Evolutionary conservation across 2,329 filamentous ascomycete genomes (phyloP).

Genomic region (Neoarthrinium moseri): DNA sequence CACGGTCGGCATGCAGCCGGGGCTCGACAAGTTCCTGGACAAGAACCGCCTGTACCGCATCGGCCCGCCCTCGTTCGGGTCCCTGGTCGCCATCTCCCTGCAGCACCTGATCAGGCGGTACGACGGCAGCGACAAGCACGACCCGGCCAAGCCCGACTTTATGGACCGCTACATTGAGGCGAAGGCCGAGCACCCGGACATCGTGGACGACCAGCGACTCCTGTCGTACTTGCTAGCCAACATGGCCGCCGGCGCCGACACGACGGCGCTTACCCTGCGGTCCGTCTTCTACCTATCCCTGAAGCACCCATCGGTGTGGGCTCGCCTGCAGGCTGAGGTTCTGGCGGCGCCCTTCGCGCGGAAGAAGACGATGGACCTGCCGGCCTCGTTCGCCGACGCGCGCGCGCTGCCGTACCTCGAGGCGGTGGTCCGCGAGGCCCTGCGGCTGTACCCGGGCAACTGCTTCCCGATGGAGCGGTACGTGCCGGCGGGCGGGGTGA

Average conservation of each 20-base stretch:
- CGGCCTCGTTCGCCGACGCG: constrained; percentile 10
- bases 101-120: constrained; percentile 4
- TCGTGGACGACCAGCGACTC: constrained; percentile 26
- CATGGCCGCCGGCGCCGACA: constrained; percentile 12
- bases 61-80: constrained; percentile 4
- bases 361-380: constrained; percentile 3
- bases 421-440: constrained; percentile 43
- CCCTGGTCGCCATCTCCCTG: background rate
- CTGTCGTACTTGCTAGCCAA: constrained; percentile 20
- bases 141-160: constrained; percentile 12
- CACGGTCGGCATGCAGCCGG: constrained; percentile 27
- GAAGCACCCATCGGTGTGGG: constrained; percentile 21
- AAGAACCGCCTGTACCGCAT: constrained; percentile 29
- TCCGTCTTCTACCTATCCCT: constrained; percentile 31
- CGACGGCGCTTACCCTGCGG: constrained; percentile 19
- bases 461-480: constrained; percentile 40
- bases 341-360: constrained; percentile 24
- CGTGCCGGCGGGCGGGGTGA: constrained; percentile 34
- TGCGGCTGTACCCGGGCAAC: constrained; percentile 40
- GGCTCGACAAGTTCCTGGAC: constrained; percentile 33
- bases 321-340: constrained; percentile 30
- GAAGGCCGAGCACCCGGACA: constrained; percentile 21
- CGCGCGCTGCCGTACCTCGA: constrained; percentile 31
- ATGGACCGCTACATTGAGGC: constrained; percentile 26
- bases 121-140: constrained; percentile 3